These are phyloP conservation scores for Neurospora tetrasperma DNA, from an alignment of 495 filamentous ascomycete genomes.

Conservation along the genomic window DNA sequence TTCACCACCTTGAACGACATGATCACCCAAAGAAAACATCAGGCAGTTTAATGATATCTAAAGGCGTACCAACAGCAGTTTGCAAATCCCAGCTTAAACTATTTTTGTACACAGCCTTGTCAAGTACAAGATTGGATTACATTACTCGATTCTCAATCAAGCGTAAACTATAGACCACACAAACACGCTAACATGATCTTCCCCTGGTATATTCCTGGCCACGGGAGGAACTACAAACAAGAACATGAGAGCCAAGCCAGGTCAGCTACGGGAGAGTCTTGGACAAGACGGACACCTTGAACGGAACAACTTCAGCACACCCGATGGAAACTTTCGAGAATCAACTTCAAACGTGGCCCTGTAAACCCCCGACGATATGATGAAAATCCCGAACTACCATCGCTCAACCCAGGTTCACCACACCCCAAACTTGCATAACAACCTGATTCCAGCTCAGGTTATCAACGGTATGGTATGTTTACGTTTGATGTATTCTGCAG, in stretches of 20 bases:
- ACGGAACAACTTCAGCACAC: background rate
- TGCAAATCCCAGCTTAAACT: background rate
- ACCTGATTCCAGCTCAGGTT: background rate
- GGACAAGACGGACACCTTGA: background rate
- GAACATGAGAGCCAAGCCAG: background rate
- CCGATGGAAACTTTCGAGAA: background rate
- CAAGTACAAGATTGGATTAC: background rate
- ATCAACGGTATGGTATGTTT: background rate
- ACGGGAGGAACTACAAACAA: background rate
- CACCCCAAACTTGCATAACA: background rate
- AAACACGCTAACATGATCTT: background rate
- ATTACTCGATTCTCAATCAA: background rate
- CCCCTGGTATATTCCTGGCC: background rate
- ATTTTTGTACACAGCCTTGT: background rate
- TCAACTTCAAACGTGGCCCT: background rate
- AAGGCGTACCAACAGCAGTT: background rate
- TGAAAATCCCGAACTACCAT: background rate
- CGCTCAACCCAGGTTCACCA: background rate
- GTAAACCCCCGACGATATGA: background rate
- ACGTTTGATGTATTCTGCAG: background rate
- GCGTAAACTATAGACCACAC: background rate
- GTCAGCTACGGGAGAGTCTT: background rate
- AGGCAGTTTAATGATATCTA: background rate
- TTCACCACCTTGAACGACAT: background rate
- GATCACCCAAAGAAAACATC: background rate